Conservation (phyloP, 2,329 filamentous ascomycete genomes). For the Byssothecium circinans region DNA sequence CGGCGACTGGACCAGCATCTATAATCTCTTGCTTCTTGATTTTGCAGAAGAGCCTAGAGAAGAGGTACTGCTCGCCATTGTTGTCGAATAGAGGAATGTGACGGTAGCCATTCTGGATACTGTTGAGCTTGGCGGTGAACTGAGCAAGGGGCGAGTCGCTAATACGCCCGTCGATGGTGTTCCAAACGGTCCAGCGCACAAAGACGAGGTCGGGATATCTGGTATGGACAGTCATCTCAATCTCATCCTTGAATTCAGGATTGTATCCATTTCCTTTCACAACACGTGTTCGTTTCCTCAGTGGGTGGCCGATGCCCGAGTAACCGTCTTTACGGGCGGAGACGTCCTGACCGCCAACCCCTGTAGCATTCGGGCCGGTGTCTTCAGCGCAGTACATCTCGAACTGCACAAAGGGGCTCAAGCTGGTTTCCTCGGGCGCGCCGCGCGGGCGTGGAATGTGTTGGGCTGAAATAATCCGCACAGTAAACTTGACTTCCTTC, state of each 20-base stretch:
- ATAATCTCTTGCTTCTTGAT: constrained; percentile 66
- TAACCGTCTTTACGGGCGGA: constrained; percentile 62
- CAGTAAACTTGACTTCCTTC: constrained; percentile 79
- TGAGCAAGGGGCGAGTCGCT: constrained; percentile 73
- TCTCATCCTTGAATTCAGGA: constrained; percentile 78
- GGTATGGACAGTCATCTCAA: constrained; percentile 83
- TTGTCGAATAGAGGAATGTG: constrained; percentile 87
- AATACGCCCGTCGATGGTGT: constrained; percentile 75
- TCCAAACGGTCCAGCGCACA: constrained; percentile 88
- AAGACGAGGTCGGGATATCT: constrained; percentile 93
- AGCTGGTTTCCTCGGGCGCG: constrained; percentile 69
- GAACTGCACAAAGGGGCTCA: constrained; percentile 93
- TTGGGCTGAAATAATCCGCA: constrained; percentile 91
- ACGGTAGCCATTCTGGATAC: constrained; percentile 87
- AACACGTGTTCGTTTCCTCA: constrained; percentile 77
- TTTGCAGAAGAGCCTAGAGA: constrained; percentile 90
- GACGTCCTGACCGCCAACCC: constrained; percentile 66
- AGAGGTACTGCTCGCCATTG: constrained; percentile 89
- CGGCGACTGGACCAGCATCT: constrained; percentile 39
- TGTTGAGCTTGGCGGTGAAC: constrained; percentile 89
- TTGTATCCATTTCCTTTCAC: constrained; percentile 91
- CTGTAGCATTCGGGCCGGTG: constrained; percentile 73
- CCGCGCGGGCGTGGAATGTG: constrained; percentile 83
- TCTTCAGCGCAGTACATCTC: constrained; percentile 95
- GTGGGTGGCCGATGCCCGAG: constrained; percentile 69